Evolutionary conservation across 2,329 filamentous ascomycete genomes (phyloP).

Genomic region (Phaeosphaeria sp.): DNA sequence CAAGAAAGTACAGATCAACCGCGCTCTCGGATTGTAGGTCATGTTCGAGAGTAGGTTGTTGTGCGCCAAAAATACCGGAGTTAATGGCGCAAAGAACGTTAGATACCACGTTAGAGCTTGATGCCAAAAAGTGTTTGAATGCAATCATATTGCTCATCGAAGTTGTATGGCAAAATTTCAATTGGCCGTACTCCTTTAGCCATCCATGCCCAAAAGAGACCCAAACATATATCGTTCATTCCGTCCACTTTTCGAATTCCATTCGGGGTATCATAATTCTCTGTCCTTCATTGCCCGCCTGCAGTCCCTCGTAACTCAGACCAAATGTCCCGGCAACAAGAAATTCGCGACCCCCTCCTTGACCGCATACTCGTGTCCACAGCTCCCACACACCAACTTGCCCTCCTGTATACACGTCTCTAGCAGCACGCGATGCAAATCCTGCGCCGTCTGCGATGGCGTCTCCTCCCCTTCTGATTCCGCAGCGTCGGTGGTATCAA

Average conservation of each 20-base stretch:
- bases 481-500: constrained; percentile 42
- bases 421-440: constrained; percentile 81
- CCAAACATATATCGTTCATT: background rate
- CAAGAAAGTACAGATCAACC: constrained; percentile 90
- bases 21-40: constrained; percentile 26
- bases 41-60: background rate
- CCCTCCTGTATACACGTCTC: constrained; percentile 91
- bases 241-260: background rate
- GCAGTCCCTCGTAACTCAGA: constrained; percentile 52
- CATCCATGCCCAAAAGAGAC: background rate
- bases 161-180: background rate
- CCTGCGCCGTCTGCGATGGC: constrained; percentile 71
- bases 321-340: constrained; percentile 88
- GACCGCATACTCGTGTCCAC: constrained; percentile 91
- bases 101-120: constrained; percentile 3
- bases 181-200: background rate
- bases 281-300: too few relatives aligned
- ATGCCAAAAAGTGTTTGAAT: constrained; percentile 3
- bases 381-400: constrained; percentile 87
- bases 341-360: constrained; percentile 98
- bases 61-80: background rate
- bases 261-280: constrained; percentile 28
- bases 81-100: constrained; percentile 1
- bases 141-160: background rate
- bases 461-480: constrained; percentile 64